These are phyloP conservation scores for Arctium minus DNA, from an alignment of 129 eudicot species.

Conservation along the genomic window DNA sequence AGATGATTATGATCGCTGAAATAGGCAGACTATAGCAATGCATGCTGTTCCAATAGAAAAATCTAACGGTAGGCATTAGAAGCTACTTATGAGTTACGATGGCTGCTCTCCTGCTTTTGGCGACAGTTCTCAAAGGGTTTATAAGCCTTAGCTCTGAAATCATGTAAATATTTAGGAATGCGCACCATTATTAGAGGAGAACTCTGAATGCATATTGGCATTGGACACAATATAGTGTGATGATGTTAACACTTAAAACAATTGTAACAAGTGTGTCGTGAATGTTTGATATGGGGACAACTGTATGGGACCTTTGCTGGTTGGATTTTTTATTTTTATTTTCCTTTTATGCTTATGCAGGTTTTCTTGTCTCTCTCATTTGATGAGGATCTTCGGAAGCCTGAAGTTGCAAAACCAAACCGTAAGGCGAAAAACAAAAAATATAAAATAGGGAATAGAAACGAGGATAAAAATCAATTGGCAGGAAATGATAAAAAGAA, in stretches of 20 bases:
- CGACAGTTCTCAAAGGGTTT: too few relatives aligned
- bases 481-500: slow-evolving; percentile 51
- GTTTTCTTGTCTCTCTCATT: slow-evolving; percentile 59
- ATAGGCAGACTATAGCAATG: too few relatives aligned
- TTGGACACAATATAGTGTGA: neutral
- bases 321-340: neutral
- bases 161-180: too few relatives aligned
- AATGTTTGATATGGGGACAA: neutral
- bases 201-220: too few relatives aligned
- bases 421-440: slow-evolving; percentile 41
- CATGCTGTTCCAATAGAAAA: too few relatives aligned
- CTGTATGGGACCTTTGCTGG: neutral
- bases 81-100: too few relatives aligned
- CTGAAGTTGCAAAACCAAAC: slow-evolving; percentile 33
- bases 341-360: slow-evolving; percentile 15
- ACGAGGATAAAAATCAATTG: slow-evolving; percentile 34
- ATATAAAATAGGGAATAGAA: slow-evolving; percentile 48
- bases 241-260: neutral
- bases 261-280: neutral
- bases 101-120: too few relatives aligned
- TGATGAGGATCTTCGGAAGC: slow-evolving; percentile 68
- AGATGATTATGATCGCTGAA: too few relatives aligned
- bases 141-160: too few relatives aligned
- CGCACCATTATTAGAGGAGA: too few relatives aligned
- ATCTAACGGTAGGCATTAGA: too few relatives aligned